phyloP scores from a whole-genome alignment of 805 yeast species.

The Wickerhamomyces tratensis region DNA sequence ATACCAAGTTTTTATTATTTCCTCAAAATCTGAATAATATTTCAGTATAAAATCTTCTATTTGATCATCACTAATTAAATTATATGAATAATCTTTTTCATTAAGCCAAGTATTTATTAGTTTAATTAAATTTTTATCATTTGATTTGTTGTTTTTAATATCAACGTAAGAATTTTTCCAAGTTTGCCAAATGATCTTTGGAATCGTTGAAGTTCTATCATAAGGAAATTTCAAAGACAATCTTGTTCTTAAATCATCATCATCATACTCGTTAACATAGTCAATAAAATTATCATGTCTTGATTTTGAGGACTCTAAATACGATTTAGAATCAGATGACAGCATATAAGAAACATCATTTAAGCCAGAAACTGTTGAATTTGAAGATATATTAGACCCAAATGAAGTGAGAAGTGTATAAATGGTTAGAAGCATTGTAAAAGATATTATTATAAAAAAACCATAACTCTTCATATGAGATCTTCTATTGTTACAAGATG shows the following conservation, averaged over 20 bases:
- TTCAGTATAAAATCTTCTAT: conserved; percentile 26
- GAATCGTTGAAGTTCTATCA: conserved; percentile 18
- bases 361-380: no score
- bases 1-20: conserved; percentile 39
- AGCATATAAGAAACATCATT: no score
- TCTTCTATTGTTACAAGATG: no score
- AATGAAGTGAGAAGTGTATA: no score
- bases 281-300: conserved; percentile 2
- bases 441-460: no score
- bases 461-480: no score
- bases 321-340: no score
- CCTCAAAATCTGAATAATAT: conserved; percentile 35
- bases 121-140: conserved; percentile 16
- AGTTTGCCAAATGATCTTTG: conserved; percentile 39
- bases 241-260: conserved; percentile 10
- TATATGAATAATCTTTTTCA: conserved; percentile 7
- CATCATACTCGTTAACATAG: conserved; percentile 5
- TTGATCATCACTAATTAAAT: conserved; percentile 29
- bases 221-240: conserved; percentile 8
- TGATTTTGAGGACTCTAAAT: no score
- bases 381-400: no score
- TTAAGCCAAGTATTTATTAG: conserved; percentile 12
- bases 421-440: no score
- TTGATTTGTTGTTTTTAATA: conserved; percentile 20
- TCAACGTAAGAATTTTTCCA: conserved; percentile 26